Evolutionary conservation across 345 rosid genomes (phyloP).

Genomic region (Raphanus raphanistrum): DNA sequence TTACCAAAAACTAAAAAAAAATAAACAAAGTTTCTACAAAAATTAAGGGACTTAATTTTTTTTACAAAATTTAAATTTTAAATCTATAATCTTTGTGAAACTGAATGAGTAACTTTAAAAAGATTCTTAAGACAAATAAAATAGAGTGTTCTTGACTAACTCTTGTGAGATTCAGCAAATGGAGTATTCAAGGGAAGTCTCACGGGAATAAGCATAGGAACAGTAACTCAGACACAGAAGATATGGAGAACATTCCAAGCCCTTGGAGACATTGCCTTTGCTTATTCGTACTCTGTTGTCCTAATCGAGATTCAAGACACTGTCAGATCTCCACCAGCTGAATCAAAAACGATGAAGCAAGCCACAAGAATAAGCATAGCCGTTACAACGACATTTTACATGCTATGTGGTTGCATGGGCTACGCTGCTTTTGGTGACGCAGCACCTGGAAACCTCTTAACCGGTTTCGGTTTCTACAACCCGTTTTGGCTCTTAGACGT

Average conservation of each 20-base stretch:
- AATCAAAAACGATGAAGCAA: constrained; percentile 48
- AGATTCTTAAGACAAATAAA: background rate
- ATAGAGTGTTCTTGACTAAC: background rate
- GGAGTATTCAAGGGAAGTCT: constrained; percentile 61
- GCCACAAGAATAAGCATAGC: constrained; percentile 44
- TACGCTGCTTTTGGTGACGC: constrained; percentile 70
- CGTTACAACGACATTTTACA: constrained; percentile 48
- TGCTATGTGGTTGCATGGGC: constrained; percentile 70
- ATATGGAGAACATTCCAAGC: constrained; percentile 85
- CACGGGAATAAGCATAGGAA: constrained; percentile 70
- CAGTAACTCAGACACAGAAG: constrained; percentile 65
- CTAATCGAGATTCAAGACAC: constrained; percentile 80
- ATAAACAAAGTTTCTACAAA: no score
- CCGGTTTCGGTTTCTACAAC: constrained; percentile 74
- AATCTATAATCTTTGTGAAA: no score
- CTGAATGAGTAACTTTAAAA: background rate
- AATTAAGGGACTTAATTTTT: no score
- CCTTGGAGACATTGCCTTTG: constrained; percentile 88
- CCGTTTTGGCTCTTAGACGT: constrained; percentile 80
- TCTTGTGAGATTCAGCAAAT: constrained; percentile 32
- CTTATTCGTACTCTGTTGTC: constrained; percentile 71
- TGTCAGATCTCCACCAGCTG: constrained; percentile 53
- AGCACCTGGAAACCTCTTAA: constrained; percentile 73
- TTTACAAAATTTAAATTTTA: no score
- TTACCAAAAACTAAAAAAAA: no score